Conservation (phyloP, 768 basidiomycete species). For the Phylloporus sp. region DNA sequence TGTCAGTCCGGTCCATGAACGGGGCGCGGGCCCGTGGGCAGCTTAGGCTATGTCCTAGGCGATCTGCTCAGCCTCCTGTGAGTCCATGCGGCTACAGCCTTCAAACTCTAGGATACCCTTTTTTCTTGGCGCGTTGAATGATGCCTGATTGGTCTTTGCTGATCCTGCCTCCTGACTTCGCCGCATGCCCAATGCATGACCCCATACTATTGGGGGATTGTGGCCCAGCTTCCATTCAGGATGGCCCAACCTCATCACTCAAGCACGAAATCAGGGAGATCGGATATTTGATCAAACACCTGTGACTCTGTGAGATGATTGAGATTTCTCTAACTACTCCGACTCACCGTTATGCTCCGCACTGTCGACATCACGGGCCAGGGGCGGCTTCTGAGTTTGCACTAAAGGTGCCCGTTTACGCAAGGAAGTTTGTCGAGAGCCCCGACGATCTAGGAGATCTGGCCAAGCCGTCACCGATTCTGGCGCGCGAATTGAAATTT, state of each 20-base stretch:
- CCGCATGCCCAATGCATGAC: slow-evolving; percentile 31
- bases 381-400: no score
- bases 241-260: slow-evolving; percentile 22
- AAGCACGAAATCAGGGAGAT: slow-evolving; percentile 25
- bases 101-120: slow-evolving; percentile 44
- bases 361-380: no score
- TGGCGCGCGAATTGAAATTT: no score
- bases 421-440: no score
- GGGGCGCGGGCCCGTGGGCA: no score
- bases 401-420: no score
- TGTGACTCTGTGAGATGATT: no score
- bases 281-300: slow-evolving; percentile 41
- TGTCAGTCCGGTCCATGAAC: slow-evolving; percentile 40
- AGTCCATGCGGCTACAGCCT: slow-evolving; percentile 44
- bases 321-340: no score
- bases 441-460: no score
- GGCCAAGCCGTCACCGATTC: no score
- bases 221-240: slow-evolving; percentile 28
- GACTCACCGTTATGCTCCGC: no score
- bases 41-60: slow-evolving; percentile 41
- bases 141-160: slow-evolving; percentile 39
- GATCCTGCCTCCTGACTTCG: slow-evolving; percentile 48
- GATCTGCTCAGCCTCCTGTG: no score
- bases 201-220: slow-evolving; percentile 40
- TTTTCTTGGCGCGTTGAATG: slow-evolving; percentile 31